Evolutionary conservation across 169 alveolate genomes (phyloP).

Genomic region (Cryptosporidium viatorum): DNA sequence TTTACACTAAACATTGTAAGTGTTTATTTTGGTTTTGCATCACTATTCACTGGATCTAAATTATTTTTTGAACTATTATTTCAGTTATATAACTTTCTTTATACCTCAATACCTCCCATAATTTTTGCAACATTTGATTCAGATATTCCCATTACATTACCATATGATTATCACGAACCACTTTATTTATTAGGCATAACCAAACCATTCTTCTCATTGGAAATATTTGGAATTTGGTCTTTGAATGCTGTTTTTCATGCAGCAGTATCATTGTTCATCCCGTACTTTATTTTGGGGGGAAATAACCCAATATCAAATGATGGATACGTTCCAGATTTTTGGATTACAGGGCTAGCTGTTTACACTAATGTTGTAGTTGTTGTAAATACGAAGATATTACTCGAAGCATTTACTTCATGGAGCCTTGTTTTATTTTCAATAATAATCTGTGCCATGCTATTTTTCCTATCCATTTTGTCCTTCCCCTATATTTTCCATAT

Average conservation of each 20-base stretch:
- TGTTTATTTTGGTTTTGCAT: slow-evolving; percentile 91
- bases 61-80: slow-evolving; percentile 93
- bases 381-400: slow-evolving; percentile 82
- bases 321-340: slow-evolving; percentile 75
- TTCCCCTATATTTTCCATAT: slow-evolving; percentile 52
- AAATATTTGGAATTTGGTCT: slow-evolving; percentile 36
- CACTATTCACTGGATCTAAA: slow-evolving; percentile 94
- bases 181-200: slow-evolving; percentile 58
- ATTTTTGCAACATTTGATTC: slow-evolving; percentile 86
- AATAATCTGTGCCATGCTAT: slow-evolving; percentile 29
- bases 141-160: slow-evolving; percentile 79
- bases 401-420: slow-evolving; percentile 75
- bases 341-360: slow-evolving; percentile 82
- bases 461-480: slow-evolving; percentile 24
- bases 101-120: slow-evolving; percentile 94
- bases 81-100: slow-evolving; percentile 93
- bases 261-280: slow-evolving; percentile 37
- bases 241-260: slow-evolving; percentile 54
- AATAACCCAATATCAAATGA: slow-evolving; percentile 55
- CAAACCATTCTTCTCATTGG: slow-evolving; percentile 42
- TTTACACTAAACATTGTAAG: slow-evolving; percentile 93
- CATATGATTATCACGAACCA: slow-evolving; percentile 72
- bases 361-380: slow-evolving; percentile 80
- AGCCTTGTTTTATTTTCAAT: slow-evolving; percentile 49
- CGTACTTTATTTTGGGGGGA: slow-evolving; percentile 55